A percentile compares a stretch with the other conserved stretches of the same genome.
These are phyloP conservation scores for Saprolegnia diclina DNA, from an alignment of 352 stramenopile genomes.

Conservation along the genomic window DNA sequence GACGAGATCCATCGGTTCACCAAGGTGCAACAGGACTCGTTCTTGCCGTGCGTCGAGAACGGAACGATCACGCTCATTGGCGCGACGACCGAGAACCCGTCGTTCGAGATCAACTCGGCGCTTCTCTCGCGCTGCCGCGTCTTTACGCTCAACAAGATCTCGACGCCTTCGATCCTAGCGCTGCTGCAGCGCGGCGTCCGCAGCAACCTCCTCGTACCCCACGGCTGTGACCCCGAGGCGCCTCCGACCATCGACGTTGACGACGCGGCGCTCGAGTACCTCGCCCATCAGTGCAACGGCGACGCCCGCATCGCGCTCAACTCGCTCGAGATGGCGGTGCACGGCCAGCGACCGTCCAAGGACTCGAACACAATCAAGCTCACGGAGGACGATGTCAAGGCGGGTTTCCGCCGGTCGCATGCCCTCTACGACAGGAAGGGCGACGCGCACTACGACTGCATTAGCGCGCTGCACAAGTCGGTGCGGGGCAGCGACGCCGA, in stretches of 20 bases:
- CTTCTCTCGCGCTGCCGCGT: conserved; percentile 73
- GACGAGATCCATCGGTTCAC: conserved; percentile 88
- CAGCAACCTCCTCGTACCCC: neutral
- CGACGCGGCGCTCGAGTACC: conserved; percentile 51
- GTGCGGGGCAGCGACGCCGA: conserved; percentile 78
- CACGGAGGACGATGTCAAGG: conserved; percentile 55
- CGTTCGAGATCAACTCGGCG: conserved; percentile 84
- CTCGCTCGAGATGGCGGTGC: conserved; percentile 63
- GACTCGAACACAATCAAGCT: conserved; percentile 31
- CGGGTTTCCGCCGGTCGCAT: conserved; percentile 66
- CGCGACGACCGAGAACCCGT: conserved; percentile 86
- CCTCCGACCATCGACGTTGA: conserved; percentile 39
- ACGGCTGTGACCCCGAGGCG: neutral
- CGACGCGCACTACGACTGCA: conserved; percentile 83
- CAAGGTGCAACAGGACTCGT: conserved; percentile 85
- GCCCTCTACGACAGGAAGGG: conserved; percentile 80
- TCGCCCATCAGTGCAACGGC: conserved; percentile 66
- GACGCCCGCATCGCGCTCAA: conserved; percentile 79
- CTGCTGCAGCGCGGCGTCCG: conserved; percentile 52
- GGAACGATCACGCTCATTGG: conserved; percentile 83
- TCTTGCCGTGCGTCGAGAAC: conserved; percentile 76
- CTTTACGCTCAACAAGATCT: conserved; percentile 71
- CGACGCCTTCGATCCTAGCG: conserved; percentile 46
- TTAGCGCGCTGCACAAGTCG: conserved; percentile 82
- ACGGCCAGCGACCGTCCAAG: conserved; percentile 42